Base-by-base conservation (phyloP, 495 filamentous ascomycete genomes). In the Aspergillus cavernicola region DNA sequence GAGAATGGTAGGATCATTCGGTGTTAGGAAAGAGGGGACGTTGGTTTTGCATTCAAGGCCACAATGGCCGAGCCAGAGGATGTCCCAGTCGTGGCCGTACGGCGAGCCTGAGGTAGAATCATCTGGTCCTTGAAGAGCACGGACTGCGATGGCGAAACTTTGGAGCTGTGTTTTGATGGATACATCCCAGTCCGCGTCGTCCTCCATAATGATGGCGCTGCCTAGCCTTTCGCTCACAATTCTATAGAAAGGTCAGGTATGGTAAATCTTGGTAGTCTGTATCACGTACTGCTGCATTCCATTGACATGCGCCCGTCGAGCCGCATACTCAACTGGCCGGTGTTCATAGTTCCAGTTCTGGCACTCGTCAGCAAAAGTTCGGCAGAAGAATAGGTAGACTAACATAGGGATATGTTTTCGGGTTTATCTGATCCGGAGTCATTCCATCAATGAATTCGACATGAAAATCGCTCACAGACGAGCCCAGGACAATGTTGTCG, bases 101-200 rank as follows among this genome's bases (percentile, higher is more conserved):
- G 79, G 78, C 1, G 77, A 80, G 42, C 9, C n/a, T 6, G 24
- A 18, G 6, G 23, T 7, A 2, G 26, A 18, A 11, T 31, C 8
- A 2, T 56, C 38, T 12, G 58, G 47, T 4, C 49, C 58, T 39
- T 66, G 56, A 24, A 74, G 59, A 10, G 65, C 63, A 23, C 70
- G 71, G 22, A 69, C 38, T 11, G 69, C 64, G 11, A 71, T 53
- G 0, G 78, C 78, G 47, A 77, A 78, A 49, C 69, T 63, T 49
- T 59, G 53, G 8, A 83, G 67, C 59, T 82, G 80, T 9, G 63
- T 53, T 32, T 73, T 74, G 50, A 83, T 66, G 6, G 58, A 59
- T 10, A 80, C 65, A 43, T 81, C 76, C 80, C 80, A 83, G 58
- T 83, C 79, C 7, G 67, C 66, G 47, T 83, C 79, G 55, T 83